Base-by-base conservation (phyloP, 2,329 filamentous ascomycete species). In the Ceratocystis smalleyi region DNA sequence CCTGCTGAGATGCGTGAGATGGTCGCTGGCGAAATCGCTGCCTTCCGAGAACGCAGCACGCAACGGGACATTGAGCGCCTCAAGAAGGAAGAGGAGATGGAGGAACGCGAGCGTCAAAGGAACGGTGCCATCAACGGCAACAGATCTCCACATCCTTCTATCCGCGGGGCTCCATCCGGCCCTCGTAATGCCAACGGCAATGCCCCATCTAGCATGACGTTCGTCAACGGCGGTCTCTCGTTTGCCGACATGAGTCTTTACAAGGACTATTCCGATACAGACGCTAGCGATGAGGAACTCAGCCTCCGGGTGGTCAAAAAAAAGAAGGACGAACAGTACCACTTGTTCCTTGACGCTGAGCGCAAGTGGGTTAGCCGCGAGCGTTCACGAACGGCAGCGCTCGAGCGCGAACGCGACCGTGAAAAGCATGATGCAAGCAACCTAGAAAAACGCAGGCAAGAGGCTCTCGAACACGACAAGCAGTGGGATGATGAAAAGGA, bases 1-100 rank as follows among this genome's bases (percentile, higher is more conserved):
- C 94, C 94, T 0, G 87, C 89, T 0, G 94, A 97, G 72, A 95
- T 96, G 90, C 86, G 94, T 27, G 94, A 95, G 72, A 91, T 90
- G 0, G 94, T 99, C 17, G 89, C 94, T 0, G 87, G 87, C 65
- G 95, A 99, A 73, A 99, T 99, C 70, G 86, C 90, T 0, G 89
- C 91, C 0, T 99, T 99, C 77, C 83, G 94, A 68, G 94, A 99
- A 69, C 83, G 92, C 22, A 96, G 92, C 69, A 96, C 85, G 66
- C 84, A 88, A 67, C 82, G 92, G 47, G 94, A 99, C 71, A 77
- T 95, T 71, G 94, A 99, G 74, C 87, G 94, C 2, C 76, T 96
- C 43, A 85, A 86, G 71, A 81, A 87, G 55, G 94, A 99, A 74
- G 94, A 99, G 72, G 92, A 97, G 72, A 84, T 96, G 69, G 94